Evolutionary conservation across 2,329 filamentous ascomycete species (phyloP).

Genomic region (Diaporthe capsici): DNA sequence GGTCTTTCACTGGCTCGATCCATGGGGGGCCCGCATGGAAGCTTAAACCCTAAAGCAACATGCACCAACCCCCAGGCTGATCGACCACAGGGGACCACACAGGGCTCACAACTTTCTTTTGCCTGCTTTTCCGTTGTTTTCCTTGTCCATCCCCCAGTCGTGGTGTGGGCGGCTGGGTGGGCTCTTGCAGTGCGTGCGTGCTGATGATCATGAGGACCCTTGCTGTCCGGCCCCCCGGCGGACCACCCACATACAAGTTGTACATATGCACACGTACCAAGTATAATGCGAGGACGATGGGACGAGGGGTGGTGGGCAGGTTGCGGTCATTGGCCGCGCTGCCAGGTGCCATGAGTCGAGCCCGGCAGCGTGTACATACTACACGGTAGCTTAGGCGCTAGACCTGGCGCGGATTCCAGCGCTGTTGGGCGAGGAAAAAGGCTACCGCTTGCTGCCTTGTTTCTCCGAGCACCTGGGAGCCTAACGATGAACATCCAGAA

Average conservation of each 20-base stretch:
- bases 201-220: background rate
- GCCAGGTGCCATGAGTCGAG: slow-evolving; percentile 8
- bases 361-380: background rate
- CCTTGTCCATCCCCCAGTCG: background rate
- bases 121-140: background rate
- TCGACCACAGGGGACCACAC: background rate
- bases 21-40: slow-evolving; percentile 1
- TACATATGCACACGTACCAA: background rate
- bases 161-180: background rate
- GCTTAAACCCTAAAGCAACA: slow-evolving; percentile 5
- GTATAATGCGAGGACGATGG: background rate
- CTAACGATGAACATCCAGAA: background rate
- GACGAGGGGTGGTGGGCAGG: slow-evolving; percentile 1
- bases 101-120: background rate
- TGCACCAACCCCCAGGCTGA: background rate
- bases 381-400: slow-evolving; percentile 22
- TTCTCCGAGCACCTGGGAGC: slow-evolving; percentile 6
- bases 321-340: background rate
- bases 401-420: slow-evolving; percentile 22
- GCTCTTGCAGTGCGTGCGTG: background rate
- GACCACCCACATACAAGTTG: background rate
- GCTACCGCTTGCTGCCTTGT: background rate
- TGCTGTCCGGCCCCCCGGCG: background rate
- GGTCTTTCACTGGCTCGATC: slow-evolving; percentile 15
- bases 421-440: background rate